Conservation (phyloP, 495 filamentous ascomycete species). For the Massariosphaeria phaeospora region DNA sequence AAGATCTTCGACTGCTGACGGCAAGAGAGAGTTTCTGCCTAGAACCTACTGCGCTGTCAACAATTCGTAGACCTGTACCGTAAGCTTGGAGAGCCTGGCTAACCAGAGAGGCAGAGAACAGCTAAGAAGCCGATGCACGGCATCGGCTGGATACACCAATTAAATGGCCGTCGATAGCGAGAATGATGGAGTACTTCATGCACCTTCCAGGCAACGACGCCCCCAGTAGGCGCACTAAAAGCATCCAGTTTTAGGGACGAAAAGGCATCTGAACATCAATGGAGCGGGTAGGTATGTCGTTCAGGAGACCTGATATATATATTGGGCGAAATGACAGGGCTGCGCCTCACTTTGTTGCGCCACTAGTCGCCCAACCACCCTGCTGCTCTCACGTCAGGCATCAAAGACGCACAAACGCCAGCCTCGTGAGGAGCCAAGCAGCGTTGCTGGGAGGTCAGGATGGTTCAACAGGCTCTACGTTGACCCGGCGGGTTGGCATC, state of each 20-base stretch:
- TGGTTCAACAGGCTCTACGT: too few species aligned
- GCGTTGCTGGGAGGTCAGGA: too few species aligned
- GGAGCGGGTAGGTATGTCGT: background rate
- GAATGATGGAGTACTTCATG: conserved; percentile 7
- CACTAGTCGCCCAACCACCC: conserved; percentile 20
- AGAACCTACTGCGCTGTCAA: conserved; percentile 1
- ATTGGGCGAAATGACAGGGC: conserved; percentile 8
- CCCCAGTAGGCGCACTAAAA: background rate
- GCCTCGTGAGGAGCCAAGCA: too few species aligned
- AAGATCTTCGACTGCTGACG: conserved; percentile 1
- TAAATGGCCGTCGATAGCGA: background rate
- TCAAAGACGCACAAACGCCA: too few species aligned
- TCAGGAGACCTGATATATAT: conserved; percentile 7
- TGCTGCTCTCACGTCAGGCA: conserved; percentile 12
- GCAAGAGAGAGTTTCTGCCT: conserved; percentile 18
- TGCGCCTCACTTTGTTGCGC: conserved; percentile 29
- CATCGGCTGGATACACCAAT: background rate
- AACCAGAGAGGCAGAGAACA: conserved; percentile 8
- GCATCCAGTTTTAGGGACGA: background rate
- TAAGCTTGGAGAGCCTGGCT: conserved; percentile 5
- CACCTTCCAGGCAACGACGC: conserved; percentile 12
- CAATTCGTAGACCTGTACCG: conserved; percentile 5
- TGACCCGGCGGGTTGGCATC: too few species aligned
- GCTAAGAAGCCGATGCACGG: background rate
- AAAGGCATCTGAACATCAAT: background rate